Evolutionary conservation across 257 asterid genomes (phyloP).

Genomic region (Vinca minor): DNA sequence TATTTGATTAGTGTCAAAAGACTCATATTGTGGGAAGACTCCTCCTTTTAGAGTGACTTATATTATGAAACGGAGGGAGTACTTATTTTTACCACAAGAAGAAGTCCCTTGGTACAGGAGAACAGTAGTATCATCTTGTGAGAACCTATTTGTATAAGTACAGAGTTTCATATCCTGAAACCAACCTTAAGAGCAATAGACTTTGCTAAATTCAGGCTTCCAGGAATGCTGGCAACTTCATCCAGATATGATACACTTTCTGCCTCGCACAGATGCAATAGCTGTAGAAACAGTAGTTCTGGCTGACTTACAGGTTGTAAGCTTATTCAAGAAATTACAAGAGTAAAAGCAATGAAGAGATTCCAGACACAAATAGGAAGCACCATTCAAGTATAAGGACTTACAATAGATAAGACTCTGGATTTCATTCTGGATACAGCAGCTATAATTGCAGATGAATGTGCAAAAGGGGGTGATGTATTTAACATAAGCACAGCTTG

Average conservation of each 20-base stretch:
- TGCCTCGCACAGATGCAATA: slow-evolving; percentile 85
- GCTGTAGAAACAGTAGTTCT: slow-evolving; percentile 42
- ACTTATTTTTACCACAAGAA: neutral
- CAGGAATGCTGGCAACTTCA: slow-evolving; percentile 70
- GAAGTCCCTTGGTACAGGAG: neutral
- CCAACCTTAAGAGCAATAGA: slow-evolving; percentile 75
- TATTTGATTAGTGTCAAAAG: too few relatives aligned
- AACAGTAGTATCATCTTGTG: neutral
- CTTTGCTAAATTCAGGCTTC: slow-evolving; percentile 69
- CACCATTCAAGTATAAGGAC: slow-evolving; percentile 22
- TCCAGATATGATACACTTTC: slow-evolving; percentile 90
- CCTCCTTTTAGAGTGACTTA: too few relatives aligned
- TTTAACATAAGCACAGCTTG: slow-evolving; percentile 61
- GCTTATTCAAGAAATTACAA: slow-evolving; percentile 13
- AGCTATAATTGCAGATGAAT: slow-evolving; percentile 35
- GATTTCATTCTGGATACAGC: slow-evolving; percentile 80
- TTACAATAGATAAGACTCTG: slow-evolving; percentile 80
- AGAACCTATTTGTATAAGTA: neutral
- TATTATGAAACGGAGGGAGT: too few relatives aligned
- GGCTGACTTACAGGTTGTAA: slow-evolving; percentile 13
- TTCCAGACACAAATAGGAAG: neutral
- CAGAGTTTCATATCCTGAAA: slow-evolving; percentile 8
- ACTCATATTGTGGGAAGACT: too few relatives aligned
- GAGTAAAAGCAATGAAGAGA: slow-evolving; percentile 5
- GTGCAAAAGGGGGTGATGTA: slow-evolving; percentile 33